Evolutionary conservation across 768 basidiomycete species (phyloP).

Genomic region (Lentinula sp.): DNA sequence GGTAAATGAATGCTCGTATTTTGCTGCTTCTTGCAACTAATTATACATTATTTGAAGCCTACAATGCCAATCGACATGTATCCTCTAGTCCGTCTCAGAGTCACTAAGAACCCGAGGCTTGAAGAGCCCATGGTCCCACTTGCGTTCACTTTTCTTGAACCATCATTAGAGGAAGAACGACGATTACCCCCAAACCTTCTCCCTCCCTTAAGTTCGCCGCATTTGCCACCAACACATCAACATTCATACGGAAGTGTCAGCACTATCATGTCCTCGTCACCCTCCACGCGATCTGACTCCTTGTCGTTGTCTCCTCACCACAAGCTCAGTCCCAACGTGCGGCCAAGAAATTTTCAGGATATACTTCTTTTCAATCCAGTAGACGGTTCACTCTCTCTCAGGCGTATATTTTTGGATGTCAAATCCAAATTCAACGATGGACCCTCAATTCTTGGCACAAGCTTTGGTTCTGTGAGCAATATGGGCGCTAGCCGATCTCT

Average conservation of each 20-base stretch:
- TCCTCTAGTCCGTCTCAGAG: constrained; percentile 52
- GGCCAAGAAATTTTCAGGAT: constrained; percentile 52
- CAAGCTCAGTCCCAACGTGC: constrained; percentile 21
- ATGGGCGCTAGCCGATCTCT: constrained; percentile 50
- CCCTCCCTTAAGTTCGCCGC: constrained; percentile 9
- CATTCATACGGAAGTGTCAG: constrained; percentile 8
- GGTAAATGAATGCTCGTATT: constrained; percentile 26
- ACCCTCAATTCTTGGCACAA: constrained; percentile 4
- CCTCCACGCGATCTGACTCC: constrained; percentile 15
- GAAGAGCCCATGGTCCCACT: constrained; percentile 32
- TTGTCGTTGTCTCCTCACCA: constrained; percentile 19
- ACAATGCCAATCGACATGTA: constrained; percentile 45
- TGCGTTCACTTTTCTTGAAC: constrained; percentile 49
- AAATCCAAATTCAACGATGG: neutral
- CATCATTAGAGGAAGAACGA: constrained; percentile 20
- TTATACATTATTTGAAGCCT: constrained; percentile 26
- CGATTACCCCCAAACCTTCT: constrained; percentile 33
- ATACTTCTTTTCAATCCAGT: constrained; percentile 61
- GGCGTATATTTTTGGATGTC: constrained; percentile 44
- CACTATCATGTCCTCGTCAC: constrained; percentile 13
- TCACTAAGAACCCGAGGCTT: constrained; percentile 18
- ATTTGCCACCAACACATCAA: constrained; percentile 5
- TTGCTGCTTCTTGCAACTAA: neutral
- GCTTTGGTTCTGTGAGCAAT: neutral
- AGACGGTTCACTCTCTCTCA: constrained; percentile 48